Evolutionary conservation across 2,329 filamentous ascomycete species (phyloP).

Genomic region (Phaeosphaeria sp.): DNA sequence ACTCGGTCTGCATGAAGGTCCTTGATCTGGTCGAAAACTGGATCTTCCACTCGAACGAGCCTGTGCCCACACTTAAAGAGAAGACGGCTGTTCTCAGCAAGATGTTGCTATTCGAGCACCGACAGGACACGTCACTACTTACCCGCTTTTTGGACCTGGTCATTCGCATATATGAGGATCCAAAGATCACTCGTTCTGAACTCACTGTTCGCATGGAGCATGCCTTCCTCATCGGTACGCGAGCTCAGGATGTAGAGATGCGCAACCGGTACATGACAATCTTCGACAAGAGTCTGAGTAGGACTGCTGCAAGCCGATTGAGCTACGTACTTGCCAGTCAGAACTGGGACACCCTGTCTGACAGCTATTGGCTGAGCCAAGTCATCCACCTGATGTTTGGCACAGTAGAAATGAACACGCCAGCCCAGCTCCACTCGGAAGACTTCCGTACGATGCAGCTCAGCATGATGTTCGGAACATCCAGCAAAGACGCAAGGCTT

Average conservation of each 20-base stretch:
- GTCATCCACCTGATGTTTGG: slow-evolving; percentile 92
- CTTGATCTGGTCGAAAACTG: slow-evolving; percentile 92
- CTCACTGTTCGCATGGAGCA: slow-evolving; percentile 97
- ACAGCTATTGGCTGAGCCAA: slow-evolving; percentile 97
- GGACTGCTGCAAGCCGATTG: slow-evolving; percentile 85
- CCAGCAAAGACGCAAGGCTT: slow-evolving; percentile 72
- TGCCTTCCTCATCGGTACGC: slow-evolving; percentile 93
- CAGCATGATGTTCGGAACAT: slow-evolving; percentile 75
- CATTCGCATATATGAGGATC: slow-evolving; percentile 97
- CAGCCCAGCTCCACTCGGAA: slow-evolving; percentile 78
- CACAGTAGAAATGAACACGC: slow-evolving; percentile 83
- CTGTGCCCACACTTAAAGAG: slow-evolving; percentile 96
- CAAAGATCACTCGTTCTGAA: slow-evolving; percentile 92
- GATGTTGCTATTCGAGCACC: slow-evolving; percentile 94
- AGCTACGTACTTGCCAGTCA: slow-evolving; percentile 89
- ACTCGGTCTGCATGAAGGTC: slow-evolving; percentile 87
- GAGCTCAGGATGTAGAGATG: slow-evolving; percentile 95
- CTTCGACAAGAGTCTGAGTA: slow-evolving; percentile 93
- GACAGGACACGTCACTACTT: slow-evolving; percentile 81
- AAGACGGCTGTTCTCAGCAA: slow-evolving; percentile 99
- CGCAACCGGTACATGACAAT: slow-evolving; percentile 96
- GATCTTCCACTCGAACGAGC: slow-evolving; percentile 95
- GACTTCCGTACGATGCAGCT: slow-evolving; percentile 82
- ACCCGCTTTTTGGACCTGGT: slow-evolving; percentile 95
- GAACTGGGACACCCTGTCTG: slow-evolving; percentile 94